Evolutionary conservation across 1,284 basidiomycete genomes (phyloP).

Genomic region (Caloboletus firmus): DNA sequence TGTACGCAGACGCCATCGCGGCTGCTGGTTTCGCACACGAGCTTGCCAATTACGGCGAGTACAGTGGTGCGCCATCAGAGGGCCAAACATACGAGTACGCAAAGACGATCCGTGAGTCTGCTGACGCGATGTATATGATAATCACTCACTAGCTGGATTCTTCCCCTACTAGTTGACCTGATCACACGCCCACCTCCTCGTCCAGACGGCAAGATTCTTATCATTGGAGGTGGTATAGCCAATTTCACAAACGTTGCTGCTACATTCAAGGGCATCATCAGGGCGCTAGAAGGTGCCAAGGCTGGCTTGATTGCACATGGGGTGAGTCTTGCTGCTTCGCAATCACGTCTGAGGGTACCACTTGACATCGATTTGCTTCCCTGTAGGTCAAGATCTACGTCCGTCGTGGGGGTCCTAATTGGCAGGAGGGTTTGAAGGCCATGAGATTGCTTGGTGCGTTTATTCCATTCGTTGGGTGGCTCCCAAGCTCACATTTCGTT

Average conservation of each 20-base stretch:
- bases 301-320: slow-evolving; percentile 75
- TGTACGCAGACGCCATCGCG: slow-evolving; percentile 94
- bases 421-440: slow-evolving; percentile 98
- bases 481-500: neutral
- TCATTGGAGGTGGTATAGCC: slow-evolving; percentile 99
- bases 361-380: neutral
- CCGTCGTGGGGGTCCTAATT: slow-evolving; percentile 98
- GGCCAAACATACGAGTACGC: slow-evolving; percentile 99
- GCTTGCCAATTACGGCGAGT: slow-evolving; percentile 99
- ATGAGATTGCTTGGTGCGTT: slow-evolving; percentile 86
- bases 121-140: neutral
- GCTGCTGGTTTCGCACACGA: slow-evolving; percentile 97
- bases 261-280: slow-evolving; percentile 99
- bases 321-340: slow-evolving; percentile 11
- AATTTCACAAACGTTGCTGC: slow-evolving; percentile 99
- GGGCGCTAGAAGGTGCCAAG: slow-evolving; percentile 94
- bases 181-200: slow-evolving; percentile 89
- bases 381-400: slow-evolving; percentile 87
- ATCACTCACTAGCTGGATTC: slow-evolving; percentile 1
- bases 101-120: slow-evolving; percentile 85
- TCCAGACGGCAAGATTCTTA: slow-evolving; percentile 93
- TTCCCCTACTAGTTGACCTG: slow-evolving; percentile 66
- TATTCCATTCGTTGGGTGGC: neutral
- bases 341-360: neutral
- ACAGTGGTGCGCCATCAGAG: slow-evolving; percentile 97